Percentiles rank a stretch among this genome's conserved stretches.
Evolutionary conservation across 805 yeast species (phyloP).

Genomic region (Saccharomycopsis malanga): DNA sequence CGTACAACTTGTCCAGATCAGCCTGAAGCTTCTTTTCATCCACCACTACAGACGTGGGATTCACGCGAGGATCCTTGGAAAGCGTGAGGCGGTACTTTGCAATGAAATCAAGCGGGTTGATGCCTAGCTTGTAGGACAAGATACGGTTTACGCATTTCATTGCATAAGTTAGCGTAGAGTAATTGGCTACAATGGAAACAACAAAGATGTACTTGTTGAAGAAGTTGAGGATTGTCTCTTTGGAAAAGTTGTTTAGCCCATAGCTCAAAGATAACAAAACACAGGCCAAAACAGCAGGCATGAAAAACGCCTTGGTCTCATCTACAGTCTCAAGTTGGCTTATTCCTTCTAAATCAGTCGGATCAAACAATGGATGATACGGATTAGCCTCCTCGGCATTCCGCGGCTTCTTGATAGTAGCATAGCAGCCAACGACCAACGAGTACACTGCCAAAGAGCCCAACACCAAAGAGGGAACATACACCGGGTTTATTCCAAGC

Average conservation of each 20-base stretch:
- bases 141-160: slow-evolving; percentile 28
- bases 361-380: slow-evolving; percentile 36
- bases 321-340: slow-evolving; percentile 5
- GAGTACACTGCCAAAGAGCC: slow-evolving; percentile 26
- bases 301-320: slow-evolving; percentile 29
- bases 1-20: slow-evolving; percentile 22
- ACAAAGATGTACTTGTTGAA: slow-evolving; percentile 33
- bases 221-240: slow-evolving; percentile 28
- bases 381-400: slow-evolving; percentile 27
- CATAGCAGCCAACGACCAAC: slow-evolving; percentile 31
- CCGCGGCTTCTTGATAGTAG: slow-evolving; percentile 27
- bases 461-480: slow-evolving; percentile 11
- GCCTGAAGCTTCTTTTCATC: slow-evolving; percentile 29
- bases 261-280: slow-evolving; percentile 35
- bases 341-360: slow-evolving; percentile 31
- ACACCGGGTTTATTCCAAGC: neutral
- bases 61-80: slow-evolving; percentile 29
- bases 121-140: slow-evolving; percentile 26
- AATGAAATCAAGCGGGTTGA: slow-evolving; percentile 27
- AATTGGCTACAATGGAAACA: slow-evolving; percentile 31
- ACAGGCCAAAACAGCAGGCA: slow-evolving; percentile 41
- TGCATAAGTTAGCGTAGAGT: slow-evolving; percentile 27
- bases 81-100: slow-evolving; percentile 38
- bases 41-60: slow-evolving; percentile 35
- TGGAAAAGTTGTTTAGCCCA: slow-evolving; percentile 30